These are phyloP conservation scores for Mucor lusitanicus DNA, from an alignment of 371 early-diverging fungal genomes.

Conservation along the genomic window DNA sequence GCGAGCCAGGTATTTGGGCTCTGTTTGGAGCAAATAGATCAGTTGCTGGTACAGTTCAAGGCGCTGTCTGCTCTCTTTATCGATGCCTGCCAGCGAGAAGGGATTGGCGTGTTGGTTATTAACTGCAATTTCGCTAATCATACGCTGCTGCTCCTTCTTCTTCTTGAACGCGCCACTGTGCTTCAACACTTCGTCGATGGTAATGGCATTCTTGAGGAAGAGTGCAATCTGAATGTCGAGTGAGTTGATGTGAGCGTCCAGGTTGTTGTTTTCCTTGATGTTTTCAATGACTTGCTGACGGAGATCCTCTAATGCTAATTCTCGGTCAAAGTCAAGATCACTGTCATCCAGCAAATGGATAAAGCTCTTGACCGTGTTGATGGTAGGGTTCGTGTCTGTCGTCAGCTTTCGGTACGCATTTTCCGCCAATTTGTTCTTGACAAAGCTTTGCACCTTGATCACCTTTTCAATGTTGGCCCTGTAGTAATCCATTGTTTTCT, in stretches of 20 bases:
- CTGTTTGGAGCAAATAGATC: constrained; percentile 95
- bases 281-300: constrained; percentile 83
- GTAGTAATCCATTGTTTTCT: constrained; percentile 63
- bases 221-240: constrained; percentile 97
- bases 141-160: constrained; percentile 52
- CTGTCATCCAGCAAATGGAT: constrained; percentile 89
- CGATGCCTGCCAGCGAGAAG: constrained; percentile 67
- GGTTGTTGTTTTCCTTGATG: constrained; percentile 88
- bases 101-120: constrained; percentile 23
- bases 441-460: constrained; percentile 84
- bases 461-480: constrained; percentile 71
- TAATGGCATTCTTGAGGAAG: constrained; percentile 94
- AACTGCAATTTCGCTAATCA: constrained; percentile 33
- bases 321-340: constrained; percentile 91
- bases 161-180: constrained; percentile 59
- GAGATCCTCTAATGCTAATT: constrained; percentile 85
- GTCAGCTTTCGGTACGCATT: constrained; percentile 83
- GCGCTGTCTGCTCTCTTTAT: constrained; percentile 80
- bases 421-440: constrained; percentile 77
- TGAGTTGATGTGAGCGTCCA: constrained; percentile 83
- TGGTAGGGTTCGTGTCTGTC: constrained; percentile 74
- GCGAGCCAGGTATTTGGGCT: constrained; percentile 88
- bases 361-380: constrained; percentile 84
- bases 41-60: constrained; percentile 88
- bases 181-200: constrained; percentile 89